phyloP scores from a whole-genome alignment of 1,284 basidiomycete genomes.

The Rhizopogon parksii region DNA sequence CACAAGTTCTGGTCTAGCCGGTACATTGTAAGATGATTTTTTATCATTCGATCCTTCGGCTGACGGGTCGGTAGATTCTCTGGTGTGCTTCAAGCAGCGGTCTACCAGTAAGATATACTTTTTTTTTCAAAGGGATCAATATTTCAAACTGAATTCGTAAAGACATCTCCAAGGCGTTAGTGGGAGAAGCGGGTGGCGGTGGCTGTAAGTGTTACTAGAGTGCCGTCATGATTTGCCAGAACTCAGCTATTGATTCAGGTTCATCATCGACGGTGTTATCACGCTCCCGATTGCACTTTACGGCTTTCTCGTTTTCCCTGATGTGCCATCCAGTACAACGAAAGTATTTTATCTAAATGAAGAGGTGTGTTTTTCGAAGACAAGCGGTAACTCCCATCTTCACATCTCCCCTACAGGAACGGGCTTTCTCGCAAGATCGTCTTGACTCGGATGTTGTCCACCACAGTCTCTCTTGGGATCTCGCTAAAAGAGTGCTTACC shows the following conservation, averaged over 20 bases:
- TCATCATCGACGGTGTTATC: conserved; percentile 69
- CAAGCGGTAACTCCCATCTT: not conserved
- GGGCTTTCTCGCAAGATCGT: conserved; percentile 43
- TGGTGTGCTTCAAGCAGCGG: conserved; percentile 61
- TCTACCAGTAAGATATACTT: conserved; percentile 42
- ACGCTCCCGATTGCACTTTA: conserved; percentile 68
- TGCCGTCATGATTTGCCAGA: not conserved
- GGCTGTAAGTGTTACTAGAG: conserved; percentile 44
- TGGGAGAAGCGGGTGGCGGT: conserved; percentile 63
- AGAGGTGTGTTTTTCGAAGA: conserved; percentile 35
- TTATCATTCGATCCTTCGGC: conserved; percentile 2
- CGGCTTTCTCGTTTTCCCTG: conserved; percentile 68
- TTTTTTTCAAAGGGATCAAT: not conserved
- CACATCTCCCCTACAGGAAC: conserved; percentile 38
- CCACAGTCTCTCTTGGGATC: conserved; percentile 41
- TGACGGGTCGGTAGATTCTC: conserved; percentile 45
- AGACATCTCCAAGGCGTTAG: conserved; percentile 54
- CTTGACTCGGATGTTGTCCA: conserved; percentile 37
- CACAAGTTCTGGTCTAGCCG: conserved; percentile 58
- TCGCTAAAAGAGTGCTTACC: conserved; percentile 47
- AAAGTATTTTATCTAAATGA: conserved; percentile 58
- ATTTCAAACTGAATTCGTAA: not conserved
- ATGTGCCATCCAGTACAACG: conserved; percentile 54
- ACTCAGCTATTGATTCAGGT: conserved; percentile 30
- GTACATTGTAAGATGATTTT: conserved; percentile 45